phyloP scores from a whole-genome alignment of 2,329 filamentous ascomycete species.

The Claviceps sorghi region DNA sequence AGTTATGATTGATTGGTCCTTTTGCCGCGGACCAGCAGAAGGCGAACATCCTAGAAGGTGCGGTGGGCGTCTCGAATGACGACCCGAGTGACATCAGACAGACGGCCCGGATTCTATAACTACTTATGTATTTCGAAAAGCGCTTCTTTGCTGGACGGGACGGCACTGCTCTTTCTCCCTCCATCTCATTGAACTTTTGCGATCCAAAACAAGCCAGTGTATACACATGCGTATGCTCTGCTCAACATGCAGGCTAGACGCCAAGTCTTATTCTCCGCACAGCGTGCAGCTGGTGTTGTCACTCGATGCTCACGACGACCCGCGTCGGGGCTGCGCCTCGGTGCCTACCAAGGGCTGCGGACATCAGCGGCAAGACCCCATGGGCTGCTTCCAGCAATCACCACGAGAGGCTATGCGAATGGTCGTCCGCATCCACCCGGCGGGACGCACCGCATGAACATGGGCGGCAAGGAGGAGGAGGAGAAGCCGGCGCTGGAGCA shows the following conservation, averaged over 20 bases:
- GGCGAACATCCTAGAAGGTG: slow-evolving; percentile 28
- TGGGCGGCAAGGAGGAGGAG: slow-evolving; percentile 52
- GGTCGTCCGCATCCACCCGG: slow-evolving; percentile 75
- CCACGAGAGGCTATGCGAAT: slow-evolving; percentile 45
- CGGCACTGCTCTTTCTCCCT: neutral
- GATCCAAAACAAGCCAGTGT: neutral
- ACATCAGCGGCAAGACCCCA: slow-evolving; percentile 7
- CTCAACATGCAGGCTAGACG: slow-evolving; percentile 28
- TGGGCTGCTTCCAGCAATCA: slow-evolving; percentile 23
- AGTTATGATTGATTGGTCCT: neutral
- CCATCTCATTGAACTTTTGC: neutral
- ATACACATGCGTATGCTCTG: neutral
- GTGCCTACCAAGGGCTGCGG: slow-evolving; percentile 11
- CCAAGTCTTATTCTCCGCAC: slow-evolving; percentile 24
- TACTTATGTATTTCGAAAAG: neutral
- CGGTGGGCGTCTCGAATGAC: slow-evolving; percentile 12
- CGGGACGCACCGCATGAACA: slow-evolving; percentile 85
- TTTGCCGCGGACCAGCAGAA: slow-evolving; percentile 3
- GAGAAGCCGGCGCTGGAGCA: slow-evolving; percentile 83
- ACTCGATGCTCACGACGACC: slow-evolving; percentile 16
- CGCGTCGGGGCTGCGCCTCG: slow-evolving; percentile 9
- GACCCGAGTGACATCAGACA: neutral
- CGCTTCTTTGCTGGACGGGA: neutral
- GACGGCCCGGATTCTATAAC: neutral
- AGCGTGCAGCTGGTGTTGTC: slow-evolving; percentile 21